Base-by-base conservation (phyloP, 805 yeast genomes). In the Wickerhamiella kazuoi region DNA sequence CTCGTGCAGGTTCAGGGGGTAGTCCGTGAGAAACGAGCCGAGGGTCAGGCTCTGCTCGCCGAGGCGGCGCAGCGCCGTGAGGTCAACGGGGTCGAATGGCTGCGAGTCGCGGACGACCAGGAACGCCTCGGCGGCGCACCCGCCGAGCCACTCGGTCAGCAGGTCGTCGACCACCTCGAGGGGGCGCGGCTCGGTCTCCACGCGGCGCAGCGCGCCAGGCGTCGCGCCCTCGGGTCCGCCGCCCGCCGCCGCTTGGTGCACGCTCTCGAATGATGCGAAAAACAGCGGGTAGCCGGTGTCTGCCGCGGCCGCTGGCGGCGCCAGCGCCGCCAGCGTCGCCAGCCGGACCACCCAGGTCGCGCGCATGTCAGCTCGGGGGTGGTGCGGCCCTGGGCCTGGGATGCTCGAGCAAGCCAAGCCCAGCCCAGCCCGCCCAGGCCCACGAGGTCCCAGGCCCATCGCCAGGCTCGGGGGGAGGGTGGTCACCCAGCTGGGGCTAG, bases 101-200 rank as follows among this genome's bases (percentile, higher is more conserved):
- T 38, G 37, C 6, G 44, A 30, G 38, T 50, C 54, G 8, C 40
- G 35, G 13, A 50, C 38, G 19, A 50, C 15, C n/a, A 50, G 30
- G 23, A 36, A 50, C 21, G 46, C 50, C 21, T 50, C 53, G 3
- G 53, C 47, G 3, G 48, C 42, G 39, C 54, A 50, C n/a, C 42
- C 46, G 21, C 37, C 39, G 21, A 50, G 42, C 52, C 51, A 48
- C 9, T 41, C 45, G 3, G 53, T 50, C 36, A 50, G 14, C 28
- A 36, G 34, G 17, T 40, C 34, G 42, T 50, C 54, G 8, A 37
- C 51, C 15, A 21, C 39, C 4, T 34, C 35, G 6, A 41, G 37
- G 1, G 45, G 32, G 19, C 28, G 30, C 8, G 37, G 37, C 7
- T 35, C 38, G n/a, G 11, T 7, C 7, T 24, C 41, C n/a, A 45